phyloP scores from a whole-genome alignment of 306 rosid genomes.

The Cyamopsis tetragonoloba region DNA sequence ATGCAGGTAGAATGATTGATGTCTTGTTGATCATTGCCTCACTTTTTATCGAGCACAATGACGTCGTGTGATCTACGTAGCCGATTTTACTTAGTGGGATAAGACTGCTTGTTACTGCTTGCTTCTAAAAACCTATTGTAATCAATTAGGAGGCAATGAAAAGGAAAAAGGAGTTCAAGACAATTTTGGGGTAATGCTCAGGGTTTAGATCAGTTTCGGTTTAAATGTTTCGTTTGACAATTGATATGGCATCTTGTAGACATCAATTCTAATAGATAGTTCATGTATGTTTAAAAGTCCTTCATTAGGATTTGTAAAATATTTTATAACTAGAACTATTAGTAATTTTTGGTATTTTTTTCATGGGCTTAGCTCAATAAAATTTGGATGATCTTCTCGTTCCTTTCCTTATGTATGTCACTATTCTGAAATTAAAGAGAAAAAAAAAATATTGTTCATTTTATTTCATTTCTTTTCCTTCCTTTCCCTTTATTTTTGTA shows the following conservation, averaged over 20 bases:
- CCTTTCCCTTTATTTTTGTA: no score
- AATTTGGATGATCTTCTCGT: no score
- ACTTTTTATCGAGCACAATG: no score
- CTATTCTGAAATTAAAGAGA: no score
- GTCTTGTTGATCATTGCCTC: neutral
- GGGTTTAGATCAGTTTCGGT: neutral
- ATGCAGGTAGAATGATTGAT: constrained; percentile 42
- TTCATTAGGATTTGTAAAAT: no score
- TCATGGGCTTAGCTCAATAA: no score
- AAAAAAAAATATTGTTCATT: no score
- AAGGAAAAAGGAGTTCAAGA: neutral
- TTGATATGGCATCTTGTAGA: constrained; percentile 5
- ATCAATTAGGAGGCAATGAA: neutral
- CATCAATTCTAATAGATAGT: neutral
- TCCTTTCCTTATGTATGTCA: no score
- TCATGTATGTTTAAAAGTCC: neutral
- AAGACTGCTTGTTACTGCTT: neutral
- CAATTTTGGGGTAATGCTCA: neutral
- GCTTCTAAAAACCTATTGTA: neutral
- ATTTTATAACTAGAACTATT: no score
- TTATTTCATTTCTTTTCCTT: no score
- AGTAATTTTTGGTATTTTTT: no score
- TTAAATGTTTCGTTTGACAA: neutral
- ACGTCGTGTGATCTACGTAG: no score
- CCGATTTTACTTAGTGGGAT: constrained; percentile 43